phyloP scores from a whole-genome alignment of 2,329 filamentous ascomycete species.

The Cytospora piceae region DNA sequence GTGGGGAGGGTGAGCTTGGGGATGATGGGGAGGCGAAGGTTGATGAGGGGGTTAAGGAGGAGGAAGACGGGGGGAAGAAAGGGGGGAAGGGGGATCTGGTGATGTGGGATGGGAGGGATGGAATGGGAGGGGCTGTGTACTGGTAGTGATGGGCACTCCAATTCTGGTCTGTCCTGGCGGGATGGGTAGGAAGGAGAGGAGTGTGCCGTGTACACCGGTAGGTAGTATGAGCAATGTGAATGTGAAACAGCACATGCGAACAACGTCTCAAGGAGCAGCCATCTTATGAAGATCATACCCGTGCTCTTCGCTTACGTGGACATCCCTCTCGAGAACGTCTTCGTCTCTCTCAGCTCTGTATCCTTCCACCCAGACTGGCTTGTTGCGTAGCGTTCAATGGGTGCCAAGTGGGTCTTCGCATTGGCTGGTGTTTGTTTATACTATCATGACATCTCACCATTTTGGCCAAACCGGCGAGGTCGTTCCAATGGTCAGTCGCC shows the following conservation, averaged over 20 bases:
- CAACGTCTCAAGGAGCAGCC: not conserved
- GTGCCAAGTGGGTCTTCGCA: not conserved
- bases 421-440: not conserved
- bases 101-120: conserved; percentile 48
- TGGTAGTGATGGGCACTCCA: conserved; percentile 40
- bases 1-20: conserved; percentile 35
- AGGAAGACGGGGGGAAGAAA: conserved; percentile 4
- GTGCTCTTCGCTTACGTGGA: too few relatives aligned
- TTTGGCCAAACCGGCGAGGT: not conserved
- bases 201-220: not conserved
- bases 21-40: conserved; percentile 44
- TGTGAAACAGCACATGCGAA: not conserved
- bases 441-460: not conserved
- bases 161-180: not conserved
- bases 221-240: not conserved
- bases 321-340: not conserved
- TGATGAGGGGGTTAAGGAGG: conserved; percentile 37
- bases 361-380: not conserved
- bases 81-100: conserved; percentile 22
- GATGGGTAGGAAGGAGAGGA: not conserved
- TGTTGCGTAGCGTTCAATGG: not conserved
- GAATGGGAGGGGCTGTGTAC: conserved; percentile 44
- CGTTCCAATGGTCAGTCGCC: not conserved
- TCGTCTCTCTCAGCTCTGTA: not conserved
- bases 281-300: not conserved